Percentiles rank a stretch among this genome's conserved stretches.
phyloP scores from a whole-genome alignment of 2,329 filamentous ascomycete species.

The Trichoderma lentiforme region DNA sequence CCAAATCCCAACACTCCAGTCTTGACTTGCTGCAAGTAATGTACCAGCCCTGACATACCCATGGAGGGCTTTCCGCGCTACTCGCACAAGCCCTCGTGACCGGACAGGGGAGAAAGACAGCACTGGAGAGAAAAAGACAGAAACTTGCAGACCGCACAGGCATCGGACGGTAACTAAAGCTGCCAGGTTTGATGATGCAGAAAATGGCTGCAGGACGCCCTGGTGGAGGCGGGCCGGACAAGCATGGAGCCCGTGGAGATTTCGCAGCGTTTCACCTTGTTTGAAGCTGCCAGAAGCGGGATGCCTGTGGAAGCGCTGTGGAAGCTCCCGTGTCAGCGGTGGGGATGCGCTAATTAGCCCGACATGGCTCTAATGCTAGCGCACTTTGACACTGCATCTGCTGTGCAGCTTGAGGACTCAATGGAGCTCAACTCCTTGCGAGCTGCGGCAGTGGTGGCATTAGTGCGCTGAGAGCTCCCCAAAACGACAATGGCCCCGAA shows the following conservation, averaged over 20 bases:
- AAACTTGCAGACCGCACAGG: not conserved
- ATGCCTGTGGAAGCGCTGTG: slow-evolving; percentile 17
- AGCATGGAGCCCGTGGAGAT: slow-evolving; percentile 15
- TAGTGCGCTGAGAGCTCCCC: slow-evolving; percentile 5
- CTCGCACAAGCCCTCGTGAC: not conserved
- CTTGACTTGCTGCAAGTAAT: not conserved
- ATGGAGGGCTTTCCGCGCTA: not conserved
- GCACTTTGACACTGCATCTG: not conserved
- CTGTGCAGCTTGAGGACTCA: not conserved
- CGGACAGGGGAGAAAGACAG: not conserved
- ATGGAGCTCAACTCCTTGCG: not conserved
- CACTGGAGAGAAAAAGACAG: not conserved
- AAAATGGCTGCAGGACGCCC: slow-evolving; percentile 16
- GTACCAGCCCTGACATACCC: not conserved
- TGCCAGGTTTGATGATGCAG: slow-evolving; percentile 14
- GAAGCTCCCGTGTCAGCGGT: slow-evolving; percentile 17
- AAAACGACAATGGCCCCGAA: not conserved
- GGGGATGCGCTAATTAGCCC: slow-evolving; percentile 19
- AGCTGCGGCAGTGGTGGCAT: slow-evolving; percentile 7
- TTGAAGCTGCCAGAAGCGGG: slow-evolving; percentile 16
- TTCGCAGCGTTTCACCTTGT: slow-evolving; percentile 17
- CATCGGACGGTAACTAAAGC: slow-evolving; percentile 4
- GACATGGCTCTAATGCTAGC: slow-evolving; percentile 14
- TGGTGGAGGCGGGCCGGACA: slow-evolving; percentile 13
- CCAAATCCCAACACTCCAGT: not conserved